A percentile compares a stretch with the other conserved stretches of the same genome.
Evolutionary conservation across 306 rosid genomes (phyloP).

Genomic region (Styphnolobium japonicum): DNA sequence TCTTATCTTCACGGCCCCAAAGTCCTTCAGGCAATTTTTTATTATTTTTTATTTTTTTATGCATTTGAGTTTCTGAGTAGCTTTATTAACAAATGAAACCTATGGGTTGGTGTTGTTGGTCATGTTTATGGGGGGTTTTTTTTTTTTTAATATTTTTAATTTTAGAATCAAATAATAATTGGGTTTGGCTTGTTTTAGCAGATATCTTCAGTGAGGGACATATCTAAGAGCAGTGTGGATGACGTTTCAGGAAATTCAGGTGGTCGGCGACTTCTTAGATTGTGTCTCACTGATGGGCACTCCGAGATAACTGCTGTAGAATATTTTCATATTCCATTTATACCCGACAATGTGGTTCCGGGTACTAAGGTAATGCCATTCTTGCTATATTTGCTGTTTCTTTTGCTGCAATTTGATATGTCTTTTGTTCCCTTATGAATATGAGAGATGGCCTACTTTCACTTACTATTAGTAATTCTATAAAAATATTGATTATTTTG

Average conservation of each 20-base stretch:
- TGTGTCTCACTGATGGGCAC: slow-evolving; percentile 77
- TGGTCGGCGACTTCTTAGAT: slow-evolving; percentile 57
- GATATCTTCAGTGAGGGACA: slow-evolving; percentile 76
- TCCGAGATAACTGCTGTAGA: slow-evolving; percentile 75
- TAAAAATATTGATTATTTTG: background rate
- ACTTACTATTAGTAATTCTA: background rate
- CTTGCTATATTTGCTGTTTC: background rate
- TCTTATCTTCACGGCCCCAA: slow-evolving; percentile 65
- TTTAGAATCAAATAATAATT: background rate
- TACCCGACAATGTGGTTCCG: slow-evolving; percentile 64
- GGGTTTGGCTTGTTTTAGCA: slow-evolving; percentile 31
- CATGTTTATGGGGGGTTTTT: background rate
- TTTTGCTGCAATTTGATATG: background rate
- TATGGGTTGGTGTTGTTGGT: background rate
- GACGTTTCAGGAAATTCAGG: slow-evolving; percentile 45
- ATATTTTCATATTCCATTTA: slow-evolving; percentile 55
- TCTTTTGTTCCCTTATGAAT: background rate
- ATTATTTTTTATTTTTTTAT: background rate
- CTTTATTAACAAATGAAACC: background rate
- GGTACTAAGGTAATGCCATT: slow-evolving; percentile 75
- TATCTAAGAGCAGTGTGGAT: slow-evolving; percentile 55
- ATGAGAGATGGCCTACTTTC: background rate
- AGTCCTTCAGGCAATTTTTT: slow-evolving; percentile 62
- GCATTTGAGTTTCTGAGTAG: background rate
- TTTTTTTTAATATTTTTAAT: background rate